Conservation (phyloP, 441 rosid species). For the Jatropha podagrica region DNA sequence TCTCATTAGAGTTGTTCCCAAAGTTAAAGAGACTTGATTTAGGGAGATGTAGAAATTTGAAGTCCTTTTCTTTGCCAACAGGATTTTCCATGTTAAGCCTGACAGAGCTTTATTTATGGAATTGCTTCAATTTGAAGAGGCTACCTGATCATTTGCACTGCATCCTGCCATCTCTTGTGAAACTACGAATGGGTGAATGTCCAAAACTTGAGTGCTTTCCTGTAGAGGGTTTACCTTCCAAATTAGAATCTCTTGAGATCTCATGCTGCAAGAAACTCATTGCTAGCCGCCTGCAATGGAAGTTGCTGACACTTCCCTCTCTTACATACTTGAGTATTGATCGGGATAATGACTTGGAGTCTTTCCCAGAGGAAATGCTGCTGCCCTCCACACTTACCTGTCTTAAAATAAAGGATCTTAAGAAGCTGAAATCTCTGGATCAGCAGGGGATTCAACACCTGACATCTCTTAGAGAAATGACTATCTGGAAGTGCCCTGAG, state of each 20-base stretch:
- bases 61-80: constrained; percentile 8
- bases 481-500: constrained; percentile 4
- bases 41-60: constrained; percentile 16
- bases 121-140: constrained; percentile 22
- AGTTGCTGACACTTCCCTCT: background rate
- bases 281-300: background rate
- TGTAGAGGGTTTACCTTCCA: background rate
- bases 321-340: background rate
- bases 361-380: background rate
- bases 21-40: constrained; percentile 15
- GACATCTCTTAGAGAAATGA: background rate
- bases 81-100: background rate
- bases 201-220: constrained; percentile 16
- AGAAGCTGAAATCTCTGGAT: background rate
- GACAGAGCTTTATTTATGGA: constrained; percentile 11
- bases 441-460: background rate
- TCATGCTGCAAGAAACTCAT: background rate
- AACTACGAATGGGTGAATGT: background rate
- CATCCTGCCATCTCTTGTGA: constrained; percentile 7
- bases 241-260: background rate
- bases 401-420: background rate
- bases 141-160: constrained; percentile 15
- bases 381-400: background rate
- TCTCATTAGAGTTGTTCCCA: constrained; percentile 15
- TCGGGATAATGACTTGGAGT: background rate